A percentile compares a stretch with the other conserved stretches of the same genome.
These are phyloP conservation scores for Fraxinus ornus DNA, from an alignment of 305 asterid genomes.

Conservation along the genomic window DNA sequence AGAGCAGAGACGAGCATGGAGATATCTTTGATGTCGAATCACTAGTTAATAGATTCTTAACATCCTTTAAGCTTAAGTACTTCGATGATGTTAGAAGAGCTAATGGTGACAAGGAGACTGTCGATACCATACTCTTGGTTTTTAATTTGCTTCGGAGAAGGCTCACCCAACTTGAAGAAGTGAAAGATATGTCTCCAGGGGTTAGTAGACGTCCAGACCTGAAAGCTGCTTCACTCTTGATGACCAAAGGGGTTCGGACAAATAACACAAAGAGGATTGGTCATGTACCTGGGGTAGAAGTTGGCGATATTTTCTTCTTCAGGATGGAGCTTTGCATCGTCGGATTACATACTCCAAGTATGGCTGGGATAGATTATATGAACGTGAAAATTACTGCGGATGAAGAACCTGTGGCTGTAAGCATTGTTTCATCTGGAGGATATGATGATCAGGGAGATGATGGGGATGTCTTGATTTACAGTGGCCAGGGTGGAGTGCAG, in stretches of 20 bases:
- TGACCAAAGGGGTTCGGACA: conserved; percentile 68
- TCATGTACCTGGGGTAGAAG: conserved; percentile 70
- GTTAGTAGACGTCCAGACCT: conserved; percentile 67
- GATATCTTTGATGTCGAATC: conserved; percentile 46
- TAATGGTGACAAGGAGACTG: conserved; percentile 49
- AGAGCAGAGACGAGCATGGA: conserved; percentile 36
- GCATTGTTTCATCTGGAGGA: conserved; percentile 93
- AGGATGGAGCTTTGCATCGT: conserved; percentile 84
- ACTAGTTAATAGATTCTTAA: conserved; percentile 38
- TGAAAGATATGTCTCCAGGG: conserved; percentile 43
- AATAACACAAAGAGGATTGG: conserved; percentile 64
- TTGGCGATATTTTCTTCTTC: conserved; percentile 84
- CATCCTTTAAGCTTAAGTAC: conserved; percentile 46
- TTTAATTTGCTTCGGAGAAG: conserved; percentile 59
- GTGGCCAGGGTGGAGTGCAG: conserved; percentile 61
- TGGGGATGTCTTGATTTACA: conserved; percentile 51
- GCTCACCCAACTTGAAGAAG: conserved; percentile 64
- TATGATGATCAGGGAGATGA: conserved; percentile 77
- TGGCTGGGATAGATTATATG: conserved; percentile 92
- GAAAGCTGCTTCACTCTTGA: conserved; percentile 61
- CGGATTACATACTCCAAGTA: conserved; percentile 83
- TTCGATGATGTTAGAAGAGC: conserved; percentile 48
- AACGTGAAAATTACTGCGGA: conserved; percentile 50
- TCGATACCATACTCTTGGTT: conserved; percentile 33
- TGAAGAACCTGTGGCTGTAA: conserved; percentile 83